Percentiles rank a stretch among this genome's conserved stretches.
Evolutionary conservation across 2,329 filamentous ascomycete species (phyloP).

Genomic region (Alternaria ventricosa): DNA sequence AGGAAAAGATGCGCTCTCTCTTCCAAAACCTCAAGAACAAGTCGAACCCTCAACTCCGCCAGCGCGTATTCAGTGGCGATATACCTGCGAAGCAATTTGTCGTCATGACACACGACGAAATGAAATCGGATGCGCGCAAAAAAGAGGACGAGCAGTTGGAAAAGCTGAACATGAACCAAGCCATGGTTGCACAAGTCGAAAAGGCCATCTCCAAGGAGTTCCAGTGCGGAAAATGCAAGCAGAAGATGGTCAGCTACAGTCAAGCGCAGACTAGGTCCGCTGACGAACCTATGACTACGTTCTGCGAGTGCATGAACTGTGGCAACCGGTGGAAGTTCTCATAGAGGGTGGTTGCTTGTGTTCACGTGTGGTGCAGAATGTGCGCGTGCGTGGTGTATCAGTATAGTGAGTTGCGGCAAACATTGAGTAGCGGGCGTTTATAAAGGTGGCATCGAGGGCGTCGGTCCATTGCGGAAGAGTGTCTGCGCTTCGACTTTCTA

Average conservation of each 20-base stretch:
- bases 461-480: background rate
- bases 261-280: constrained; percentile 95
- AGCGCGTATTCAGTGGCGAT: constrained; percentile 75
- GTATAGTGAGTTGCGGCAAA: background rate
- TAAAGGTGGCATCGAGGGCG: constrained; percentile 11
- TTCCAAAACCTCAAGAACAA: constrained; percentile 96
- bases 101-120: constrained; percentile 84
- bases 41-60: constrained; percentile 78
- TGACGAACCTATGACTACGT: constrained; percentile 80
- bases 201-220: constrained; percentile 88
- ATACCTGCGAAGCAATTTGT: constrained; percentile 79
- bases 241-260: constrained; percentile 93
- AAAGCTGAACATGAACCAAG: constrained; percentile 95
- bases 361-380: background rate
- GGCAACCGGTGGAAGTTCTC: constrained; percentile 60
- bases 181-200: constrained; percentile 90
- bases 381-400: background rate
- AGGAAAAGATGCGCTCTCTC: constrained; percentile 86
- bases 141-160: constrained; percentile 77
- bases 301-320: constrained; percentile 62
- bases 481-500: background rate
- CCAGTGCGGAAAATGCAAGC: constrained; percentile 88
- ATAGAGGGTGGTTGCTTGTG: constrained; percentile 11
- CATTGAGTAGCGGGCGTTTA: constrained; percentile 10
- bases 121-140: constrained; percentile 84